A percentile compares a stretch with the other conserved stretches of the same genome.
Conservation (phyloP, 164 flowering plant genomes). For the Stephania cephalantha region DNA sequence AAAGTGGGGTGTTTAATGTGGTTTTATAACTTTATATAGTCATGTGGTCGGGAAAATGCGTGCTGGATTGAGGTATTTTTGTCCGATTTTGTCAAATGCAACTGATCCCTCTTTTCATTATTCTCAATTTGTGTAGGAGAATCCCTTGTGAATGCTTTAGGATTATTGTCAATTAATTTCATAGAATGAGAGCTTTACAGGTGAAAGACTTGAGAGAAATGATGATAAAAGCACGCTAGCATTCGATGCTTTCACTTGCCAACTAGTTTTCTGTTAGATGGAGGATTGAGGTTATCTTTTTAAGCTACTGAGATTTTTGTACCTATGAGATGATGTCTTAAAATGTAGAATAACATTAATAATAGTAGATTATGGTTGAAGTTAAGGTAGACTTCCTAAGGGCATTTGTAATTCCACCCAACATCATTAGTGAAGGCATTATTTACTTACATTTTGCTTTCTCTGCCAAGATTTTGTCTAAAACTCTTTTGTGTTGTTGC, state of each 20-base stretch:
- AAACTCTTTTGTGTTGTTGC: background rate
- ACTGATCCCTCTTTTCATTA: no score
- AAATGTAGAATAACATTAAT: background rate
- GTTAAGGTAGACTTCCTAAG: background rate
- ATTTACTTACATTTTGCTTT: background rate
- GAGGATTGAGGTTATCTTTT: background rate
- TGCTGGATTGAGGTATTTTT: no score
- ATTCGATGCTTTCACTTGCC: background rate
- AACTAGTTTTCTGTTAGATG: background rate
- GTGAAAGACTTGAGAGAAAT: background rate
- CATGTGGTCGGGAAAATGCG: no score
- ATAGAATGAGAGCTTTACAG: background rate
- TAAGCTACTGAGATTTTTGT: background rate
- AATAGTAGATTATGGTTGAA: background rate
- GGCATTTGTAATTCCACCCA: background rate
- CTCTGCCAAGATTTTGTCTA: background rate
- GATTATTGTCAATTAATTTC: background rate
- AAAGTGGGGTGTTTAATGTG: no score
- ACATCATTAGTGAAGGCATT: background rate
- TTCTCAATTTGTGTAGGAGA: no score
- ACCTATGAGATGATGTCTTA: background rate
- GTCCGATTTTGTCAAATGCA: no score
- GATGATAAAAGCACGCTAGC: background rate
- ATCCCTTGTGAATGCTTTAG: no score
- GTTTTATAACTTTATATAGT: no score